A percentile compares a stretch with the other conserved stretches of the same genome.
Evolutionary conservation across 352 stramenopile genomes (phyloP).

Genomic region (Globisporangium yorkense): DNA sequence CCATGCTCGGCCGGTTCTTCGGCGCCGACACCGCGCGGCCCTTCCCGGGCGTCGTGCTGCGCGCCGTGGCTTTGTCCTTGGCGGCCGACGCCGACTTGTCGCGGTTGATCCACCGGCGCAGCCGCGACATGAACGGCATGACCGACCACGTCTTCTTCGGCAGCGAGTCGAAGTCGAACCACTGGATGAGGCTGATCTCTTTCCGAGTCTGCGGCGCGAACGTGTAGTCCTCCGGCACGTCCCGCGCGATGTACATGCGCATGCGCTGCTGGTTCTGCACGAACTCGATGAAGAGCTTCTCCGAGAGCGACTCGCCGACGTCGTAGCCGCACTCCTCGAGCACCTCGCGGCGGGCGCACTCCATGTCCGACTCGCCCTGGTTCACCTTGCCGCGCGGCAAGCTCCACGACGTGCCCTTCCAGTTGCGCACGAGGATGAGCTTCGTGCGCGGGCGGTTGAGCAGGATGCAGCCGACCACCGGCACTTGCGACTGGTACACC

Average conservation of each 20-base stretch:
- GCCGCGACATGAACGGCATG: constrained; percentile 88
- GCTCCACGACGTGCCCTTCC: constrained; percentile 90
- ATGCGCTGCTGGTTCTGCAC: constrained; percentile 87
- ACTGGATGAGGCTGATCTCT: constrained; percentile 92
- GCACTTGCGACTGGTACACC: constrained; percentile 92
- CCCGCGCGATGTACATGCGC: constrained; percentile 88
- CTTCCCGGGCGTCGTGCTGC: constrained; percentile 33
- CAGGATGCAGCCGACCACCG: constrained; percentile 92
- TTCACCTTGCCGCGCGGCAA: constrained; percentile 93
- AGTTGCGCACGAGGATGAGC: constrained; percentile 89
- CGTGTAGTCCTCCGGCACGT: constrained; percentile 88
- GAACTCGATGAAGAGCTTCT: constrained; percentile 83
- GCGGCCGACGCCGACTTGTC: constrained; percentile 32
- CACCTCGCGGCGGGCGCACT: constrained; percentile 88
- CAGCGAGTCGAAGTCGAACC: constrained; percentile 86
- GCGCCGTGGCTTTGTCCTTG: constrained; percentile 38
- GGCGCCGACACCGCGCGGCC: constrained; percentile 67
- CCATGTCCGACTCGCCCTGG: constrained; percentile 83
- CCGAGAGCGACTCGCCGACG: constrained; percentile 68
- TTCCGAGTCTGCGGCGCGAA: constrained; percentile 94
- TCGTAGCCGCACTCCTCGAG: constrained; percentile 91
- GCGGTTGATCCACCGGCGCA: constrained; percentile 88
- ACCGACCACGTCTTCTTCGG: constrained; percentile 93
- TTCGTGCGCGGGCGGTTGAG: constrained; percentile 84
- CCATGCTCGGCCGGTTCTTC: constrained; percentile 47